These are phyloP conservation scores for Dorcoceras hygrometricum DNA, from an alignment of 257 asterid species.

Conservation along the genomic window DNA sequence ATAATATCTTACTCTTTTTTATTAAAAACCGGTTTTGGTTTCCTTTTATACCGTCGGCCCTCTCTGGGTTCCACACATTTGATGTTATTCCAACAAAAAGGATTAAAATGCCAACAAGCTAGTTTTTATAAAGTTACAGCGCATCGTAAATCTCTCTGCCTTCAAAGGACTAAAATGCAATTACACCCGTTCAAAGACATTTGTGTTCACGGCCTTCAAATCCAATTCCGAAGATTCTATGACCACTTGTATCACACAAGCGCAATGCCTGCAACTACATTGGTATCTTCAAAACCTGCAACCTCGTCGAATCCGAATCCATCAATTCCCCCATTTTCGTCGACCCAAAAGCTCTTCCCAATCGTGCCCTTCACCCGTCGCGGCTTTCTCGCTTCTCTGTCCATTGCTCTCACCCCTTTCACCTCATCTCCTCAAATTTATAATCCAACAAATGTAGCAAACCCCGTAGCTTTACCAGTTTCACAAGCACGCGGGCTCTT, in stretches of 20 bases:
- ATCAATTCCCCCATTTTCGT: constrained; percentile 27
- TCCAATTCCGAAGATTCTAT: not conserved
- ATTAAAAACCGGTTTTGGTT: no score
- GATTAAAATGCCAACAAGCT: no score
- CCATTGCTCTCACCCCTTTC: constrained; percentile 51
- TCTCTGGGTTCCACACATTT: no score
- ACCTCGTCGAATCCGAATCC: not conserved
- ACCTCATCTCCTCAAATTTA: constrained; percentile 33
- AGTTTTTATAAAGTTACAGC: no score
- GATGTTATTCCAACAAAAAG: no score
- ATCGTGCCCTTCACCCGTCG: constrained; percentile 51
- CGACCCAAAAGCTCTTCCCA: constrained; percentile 17
- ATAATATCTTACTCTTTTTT: no score
- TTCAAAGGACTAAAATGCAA: not conserved
- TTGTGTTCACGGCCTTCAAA: not conserved
- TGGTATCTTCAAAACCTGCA: not conserved
- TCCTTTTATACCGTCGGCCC: no score
- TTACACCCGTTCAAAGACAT: not conserved
- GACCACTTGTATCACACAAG: not conserved
- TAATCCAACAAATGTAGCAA: constrained; percentile 24
- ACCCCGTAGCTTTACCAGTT: constrained; percentile 32
- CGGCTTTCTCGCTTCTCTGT: constrained; percentile 42
- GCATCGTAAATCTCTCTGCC: not conserved
- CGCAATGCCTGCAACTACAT: not conserved
- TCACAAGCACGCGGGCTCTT: constrained; percentile 90